phyloP scores from a whole-genome alignment of 352 stramenopile species.

The Phytophthora vignae region DNA sequence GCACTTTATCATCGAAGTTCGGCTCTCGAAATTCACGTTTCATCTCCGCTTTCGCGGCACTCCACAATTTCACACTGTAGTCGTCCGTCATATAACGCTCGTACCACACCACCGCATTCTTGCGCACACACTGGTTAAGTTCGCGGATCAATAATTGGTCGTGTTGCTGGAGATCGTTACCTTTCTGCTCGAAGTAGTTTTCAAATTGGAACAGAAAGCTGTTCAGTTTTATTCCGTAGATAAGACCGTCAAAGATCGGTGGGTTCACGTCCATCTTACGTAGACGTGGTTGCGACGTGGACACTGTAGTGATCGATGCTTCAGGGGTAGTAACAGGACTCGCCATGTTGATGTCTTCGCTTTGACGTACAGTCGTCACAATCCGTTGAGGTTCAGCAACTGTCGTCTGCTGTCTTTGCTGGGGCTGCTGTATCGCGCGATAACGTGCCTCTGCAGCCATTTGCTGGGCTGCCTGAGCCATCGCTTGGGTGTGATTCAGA shows the following conservation, averaged over 20 bases:
- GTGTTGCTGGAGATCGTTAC: background rate
- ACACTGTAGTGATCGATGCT: no score
- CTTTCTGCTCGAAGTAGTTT: slow-evolving; percentile 7
- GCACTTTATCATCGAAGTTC: background rate
- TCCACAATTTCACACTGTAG: background rate
- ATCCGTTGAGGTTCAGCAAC: no score
- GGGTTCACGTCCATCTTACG: slow-evolving; percentile 15
- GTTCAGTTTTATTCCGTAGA: slow-evolving; percentile 17
- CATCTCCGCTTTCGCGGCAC: background rate
- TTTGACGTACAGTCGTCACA: no score
- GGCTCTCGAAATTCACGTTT: background rate
- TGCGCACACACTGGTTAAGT: background rate
- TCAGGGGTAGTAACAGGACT: no score
- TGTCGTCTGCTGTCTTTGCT: no score
- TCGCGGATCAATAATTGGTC: slow-evolving; percentile 1
- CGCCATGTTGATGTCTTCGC: no score
- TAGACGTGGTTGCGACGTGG: background rate
- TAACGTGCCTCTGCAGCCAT: no score
- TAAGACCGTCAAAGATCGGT: slow-evolving; percentile 7
- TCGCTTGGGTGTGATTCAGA: no score
- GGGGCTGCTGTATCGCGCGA: no score
- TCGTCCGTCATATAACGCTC: background rate
- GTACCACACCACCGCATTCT: background rate
- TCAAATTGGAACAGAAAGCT: slow-evolving; percentile 11
- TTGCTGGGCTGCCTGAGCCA: no score